phyloP scores from a whole-genome alignment of 106 monocot species.

The Xerophyta viscosa region DNA sequence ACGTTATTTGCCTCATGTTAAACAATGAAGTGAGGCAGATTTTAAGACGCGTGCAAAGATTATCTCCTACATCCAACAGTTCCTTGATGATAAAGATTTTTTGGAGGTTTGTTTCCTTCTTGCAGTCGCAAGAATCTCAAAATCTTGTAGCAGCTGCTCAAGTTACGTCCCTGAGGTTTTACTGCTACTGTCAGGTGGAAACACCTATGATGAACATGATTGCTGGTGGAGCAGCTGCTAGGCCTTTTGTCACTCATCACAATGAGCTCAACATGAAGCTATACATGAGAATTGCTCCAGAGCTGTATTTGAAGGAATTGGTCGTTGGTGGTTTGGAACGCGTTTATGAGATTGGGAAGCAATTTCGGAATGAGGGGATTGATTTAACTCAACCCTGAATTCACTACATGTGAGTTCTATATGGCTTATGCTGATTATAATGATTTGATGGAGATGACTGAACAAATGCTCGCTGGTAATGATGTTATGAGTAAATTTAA shows the following conservation, averaged over 20 bases:
- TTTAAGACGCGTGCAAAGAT: constrained; percentile 57
- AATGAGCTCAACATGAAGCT: constrained; percentile 91
- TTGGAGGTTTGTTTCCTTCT: constrained; percentile 50
- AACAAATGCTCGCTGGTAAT: constrained; percentile 78
- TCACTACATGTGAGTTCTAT: constrained; percentile 95
- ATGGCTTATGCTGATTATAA: constrained; percentile 97
- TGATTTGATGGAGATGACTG: constrained; percentile 82
- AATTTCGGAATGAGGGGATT: constrained; percentile 94
- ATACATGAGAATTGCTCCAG: constrained; percentile 90
- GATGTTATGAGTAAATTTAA: too few species aligned
- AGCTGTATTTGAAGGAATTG: constrained; percentile 78
- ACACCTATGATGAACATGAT: constrained; percentile 98
- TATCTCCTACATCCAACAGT: constrained; percentile 50
- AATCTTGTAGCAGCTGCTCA: background rate
- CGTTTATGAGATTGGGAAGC: constrained; percentile 97
- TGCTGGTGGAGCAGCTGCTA: constrained; percentile 93
- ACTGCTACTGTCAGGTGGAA: constrained; percentile 50
- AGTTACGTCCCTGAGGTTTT: background rate
- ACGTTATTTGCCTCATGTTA: constrained; percentile 71
- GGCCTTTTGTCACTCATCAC: constrained; percentile 80
- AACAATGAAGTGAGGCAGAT: constrained; percentile 84
- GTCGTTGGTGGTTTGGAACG: constrained; percentile 86
- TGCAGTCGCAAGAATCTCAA: background rate
- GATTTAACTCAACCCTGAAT: constrained; percentile 98
- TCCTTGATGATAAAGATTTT: constrained; percentile 63